Evolutionary conservation across 202 grass and related monocot genomes (phyloP).

Genomic region (Bolboschoenoplectus hybrid): DNA sequence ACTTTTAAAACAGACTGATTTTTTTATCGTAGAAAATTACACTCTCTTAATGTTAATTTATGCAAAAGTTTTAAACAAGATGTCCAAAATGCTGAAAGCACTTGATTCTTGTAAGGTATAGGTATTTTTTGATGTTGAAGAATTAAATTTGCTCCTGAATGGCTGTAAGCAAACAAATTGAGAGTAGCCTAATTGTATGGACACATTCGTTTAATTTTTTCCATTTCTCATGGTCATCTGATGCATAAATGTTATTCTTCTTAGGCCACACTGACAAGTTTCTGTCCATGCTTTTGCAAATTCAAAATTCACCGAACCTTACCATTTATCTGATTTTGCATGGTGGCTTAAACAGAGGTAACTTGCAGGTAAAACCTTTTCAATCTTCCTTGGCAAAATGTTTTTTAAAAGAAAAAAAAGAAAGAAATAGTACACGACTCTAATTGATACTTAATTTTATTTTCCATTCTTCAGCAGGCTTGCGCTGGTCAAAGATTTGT

Average conservation of each 20-base stretch:
- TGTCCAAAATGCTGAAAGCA: background rate
- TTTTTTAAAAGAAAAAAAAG: background rate
- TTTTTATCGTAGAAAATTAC: conserved; percentile 7
- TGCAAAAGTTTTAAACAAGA: background rate
- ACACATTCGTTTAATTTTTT: background rate
- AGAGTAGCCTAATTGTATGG: conserved; percentile 13
- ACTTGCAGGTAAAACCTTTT: background rate
- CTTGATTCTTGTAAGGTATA: conserved; percentile 1
- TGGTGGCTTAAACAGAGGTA: conserved; percentile 24
- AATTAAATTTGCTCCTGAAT: background rate
- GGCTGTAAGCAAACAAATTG: background rate
- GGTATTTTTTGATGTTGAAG: background rate
- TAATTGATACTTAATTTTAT: background rate
- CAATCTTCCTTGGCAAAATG: background rate
- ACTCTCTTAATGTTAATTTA: background rate
- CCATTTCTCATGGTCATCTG: background rate
- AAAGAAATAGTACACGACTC: background rate
- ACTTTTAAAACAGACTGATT: background rate
- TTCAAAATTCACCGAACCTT: background rate
- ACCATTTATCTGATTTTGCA: background rate
- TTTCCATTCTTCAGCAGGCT: background rate
- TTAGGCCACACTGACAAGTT: background rate
- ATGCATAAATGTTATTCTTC: background rate
- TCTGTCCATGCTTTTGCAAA: background rate
- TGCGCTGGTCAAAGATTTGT: background rate